These are phyloP conservation scores for Cymodocea nodosa DNA, from an alignment of 116 monocot species.

Conservation along the genomic window DNA sequence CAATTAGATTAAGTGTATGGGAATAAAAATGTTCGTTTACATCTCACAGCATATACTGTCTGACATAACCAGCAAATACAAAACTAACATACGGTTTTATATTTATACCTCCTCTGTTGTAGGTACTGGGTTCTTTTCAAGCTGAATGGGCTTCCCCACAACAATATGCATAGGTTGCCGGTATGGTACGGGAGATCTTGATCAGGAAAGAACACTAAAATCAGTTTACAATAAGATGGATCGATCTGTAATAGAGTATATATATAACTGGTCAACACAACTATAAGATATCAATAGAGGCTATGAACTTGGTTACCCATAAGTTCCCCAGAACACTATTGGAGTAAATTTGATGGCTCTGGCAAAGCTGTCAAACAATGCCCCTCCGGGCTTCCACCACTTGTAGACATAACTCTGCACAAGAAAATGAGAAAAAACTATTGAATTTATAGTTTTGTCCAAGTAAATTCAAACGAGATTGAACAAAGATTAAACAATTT, in stretches of 20 bases:
- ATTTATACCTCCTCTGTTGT: slow-evolving; percentile 64
- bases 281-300: not conserved
- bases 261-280: too few relatives aligned
- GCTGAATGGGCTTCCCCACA: slow-evolving; percentile 68
- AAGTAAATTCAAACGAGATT: not conserved
- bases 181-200: slow-evolving; percentile 73
- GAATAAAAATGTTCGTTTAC: not conserved
- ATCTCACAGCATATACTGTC: too few relatives aligned
- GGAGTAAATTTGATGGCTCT: slow-evolving; percentile 79
- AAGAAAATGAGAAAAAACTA: not conserved
- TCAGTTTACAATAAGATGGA: not conserved
- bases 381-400: slow-evolving; percentile 79
- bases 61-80: not conserved
- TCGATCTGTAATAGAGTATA: not conserved
- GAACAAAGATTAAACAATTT: not conserved
- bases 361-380: slow-evolving; percentile 49
- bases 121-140: slow-evolving; percentile 59
- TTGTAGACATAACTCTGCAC: slow-evolving; percentile 58
- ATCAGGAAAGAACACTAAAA: not conserved
- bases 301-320: slow-evolving; percentile 32
- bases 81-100: not conserved
- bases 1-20: not conserved
- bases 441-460: not conserved
- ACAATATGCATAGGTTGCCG: slow-evolving; percentile 81
- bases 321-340: slow-evolving; percentile 80